Percentiles rank a stretch among this genome's conserved stretches.
Conservation (phyloP, 805 yeast species). For the Monosporozyma servazzii region DNA sequence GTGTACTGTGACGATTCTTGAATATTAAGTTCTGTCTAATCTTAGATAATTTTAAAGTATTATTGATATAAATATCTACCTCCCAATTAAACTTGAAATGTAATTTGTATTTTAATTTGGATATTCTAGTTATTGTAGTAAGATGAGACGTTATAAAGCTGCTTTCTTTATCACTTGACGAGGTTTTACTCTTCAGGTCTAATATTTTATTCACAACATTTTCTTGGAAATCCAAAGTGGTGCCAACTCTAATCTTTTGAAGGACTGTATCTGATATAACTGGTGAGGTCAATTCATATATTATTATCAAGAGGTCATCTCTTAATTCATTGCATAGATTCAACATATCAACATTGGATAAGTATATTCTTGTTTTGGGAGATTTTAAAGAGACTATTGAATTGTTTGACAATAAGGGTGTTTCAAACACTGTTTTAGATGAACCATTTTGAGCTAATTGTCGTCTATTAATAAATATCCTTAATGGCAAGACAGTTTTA, state of each 20-base stretch:
- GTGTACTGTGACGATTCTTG: conserved; percentile 5
- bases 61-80: conserved; percentile 23
- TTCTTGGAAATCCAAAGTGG: conserved; percentile 16
- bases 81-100: conserved; percentile 25
- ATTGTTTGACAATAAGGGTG: conserved; percentile 29
- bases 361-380: conserved; percentile 20
- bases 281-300: conserved; percentile 24
- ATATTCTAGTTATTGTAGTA: conserved; percentile 18
- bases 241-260: conserved; percentile 21
- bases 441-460: conserved; percentile 17
- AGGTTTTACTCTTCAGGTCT: not conserved
- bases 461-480: conserved; percentile 25
- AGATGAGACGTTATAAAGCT: conserved; percentile 9
- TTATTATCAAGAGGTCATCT: conserved; percentile 20
- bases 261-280: conserved; percentile 12
- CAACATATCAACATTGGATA: conserved; percentile 26
- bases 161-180: not conserved
- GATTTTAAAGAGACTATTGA: conserved; percentile 28
- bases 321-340: conserved; percentile 20
- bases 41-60: conserved; percentile 16
- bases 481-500: conserved; percentile 18
- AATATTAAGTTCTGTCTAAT: conserved; percentile 20
- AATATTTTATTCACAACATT: conserved; percentile 9
- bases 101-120: conserved; percentile 20
- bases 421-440: conserved; percentile 20